phyloP scores from a whole-genome alignment of 495 filamentous ascomycete genomes.

The Tirmania nivea region DNA sequence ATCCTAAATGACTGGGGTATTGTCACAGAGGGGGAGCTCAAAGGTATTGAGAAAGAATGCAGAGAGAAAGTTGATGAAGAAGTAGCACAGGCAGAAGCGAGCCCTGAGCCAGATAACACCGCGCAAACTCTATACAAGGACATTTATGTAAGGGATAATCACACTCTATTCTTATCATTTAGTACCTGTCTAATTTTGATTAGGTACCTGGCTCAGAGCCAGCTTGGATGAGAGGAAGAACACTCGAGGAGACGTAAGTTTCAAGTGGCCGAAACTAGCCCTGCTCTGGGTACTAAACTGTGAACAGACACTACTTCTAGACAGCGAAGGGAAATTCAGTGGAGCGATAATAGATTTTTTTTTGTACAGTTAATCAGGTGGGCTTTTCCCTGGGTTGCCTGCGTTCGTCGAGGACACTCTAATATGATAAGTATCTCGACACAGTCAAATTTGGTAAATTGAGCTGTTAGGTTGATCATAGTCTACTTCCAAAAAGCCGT shows the following conservation, averaged over 20 bases:
- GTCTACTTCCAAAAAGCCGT: no score
- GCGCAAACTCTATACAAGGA: conserved; percentile 79
- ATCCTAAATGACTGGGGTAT: conserved; percentile 77
- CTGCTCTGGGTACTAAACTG: no score
- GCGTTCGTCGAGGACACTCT: no score
- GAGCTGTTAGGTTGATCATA: no score
- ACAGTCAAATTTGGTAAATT: no score
- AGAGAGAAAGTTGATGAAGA: conserved; percentile 66
- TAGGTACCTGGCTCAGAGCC: conserved; percentile 61
- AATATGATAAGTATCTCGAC: no score
- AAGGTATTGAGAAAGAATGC: conserved; percentile 82
- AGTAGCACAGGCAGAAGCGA: conserved; percentile 72
- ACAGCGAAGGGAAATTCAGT: no score
- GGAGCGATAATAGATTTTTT: no score
- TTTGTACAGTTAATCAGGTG: no score
- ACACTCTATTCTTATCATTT: neutral
- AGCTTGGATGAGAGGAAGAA: conserved; percentile 69
- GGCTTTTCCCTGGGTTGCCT: no score
- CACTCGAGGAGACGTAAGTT: conserved; percentile 51
- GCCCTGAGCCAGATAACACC: conserved; percentile 53
- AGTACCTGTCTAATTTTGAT: neutral
- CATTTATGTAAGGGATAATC: conserved; percentile 41
- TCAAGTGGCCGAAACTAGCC: no score
- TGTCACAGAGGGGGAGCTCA: conserved; percentile 86
- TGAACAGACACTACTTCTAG: no score